Percentiles rank a stretch among this genome's conserved stretches.
Conservation (phyloP, 768 basidiomycete genomes). For the Leccinum variicolor region DNA sequence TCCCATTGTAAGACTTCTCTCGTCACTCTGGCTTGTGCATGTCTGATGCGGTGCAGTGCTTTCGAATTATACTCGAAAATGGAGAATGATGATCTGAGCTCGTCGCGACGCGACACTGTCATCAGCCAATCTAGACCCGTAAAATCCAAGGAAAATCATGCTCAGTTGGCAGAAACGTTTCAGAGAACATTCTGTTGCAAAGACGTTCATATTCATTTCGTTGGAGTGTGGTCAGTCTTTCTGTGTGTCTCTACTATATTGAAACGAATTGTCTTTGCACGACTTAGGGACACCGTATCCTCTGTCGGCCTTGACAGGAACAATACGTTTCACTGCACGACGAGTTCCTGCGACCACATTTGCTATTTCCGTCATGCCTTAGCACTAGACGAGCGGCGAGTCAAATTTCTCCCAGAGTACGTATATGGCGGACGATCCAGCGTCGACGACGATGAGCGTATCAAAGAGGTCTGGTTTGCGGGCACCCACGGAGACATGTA, state of each 20-base stretch:
- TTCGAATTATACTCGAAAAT: slow-evolving; percentile 36
- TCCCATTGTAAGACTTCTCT: slow-evolving; percentile 32
- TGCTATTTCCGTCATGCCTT: slow-evolving; percentile 46
- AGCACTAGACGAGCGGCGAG: slow-evolving; percentile 45
- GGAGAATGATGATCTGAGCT: slow-evolving; percentile 11
- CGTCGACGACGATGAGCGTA: slow-evolving; percentile 12
- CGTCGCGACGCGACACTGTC: slow-evolving; percentile 10
- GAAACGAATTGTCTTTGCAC: background rate
- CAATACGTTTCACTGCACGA: slow-evolving; percentile 31
- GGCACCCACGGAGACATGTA: slow-evolving; percentile 40
- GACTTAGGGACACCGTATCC: slow-evolving; percentile 44
- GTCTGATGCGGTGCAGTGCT: slow-evolving; percentile 25
- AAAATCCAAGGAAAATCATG: slow-evolving; percentile 12
- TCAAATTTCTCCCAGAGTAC: slow-evolving; percentile 47
- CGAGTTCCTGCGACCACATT: slow-evolving; percentile 30
- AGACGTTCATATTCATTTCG: slow-evolving; percentile 39
- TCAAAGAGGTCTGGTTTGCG: slow-evolving; percentile 44
- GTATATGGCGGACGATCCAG: slow-evolving; percentile 27
- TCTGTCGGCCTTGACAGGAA: slow-evolving; percentile 37
- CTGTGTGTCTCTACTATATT: background rate
- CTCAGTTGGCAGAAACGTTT: slow-evolving; percentile 29
- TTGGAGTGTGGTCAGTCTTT: slow-evolving; percentile 40
- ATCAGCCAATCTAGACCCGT: slow-evolving; percentile 6
- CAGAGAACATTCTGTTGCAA: slow-evolving; percentile 34
- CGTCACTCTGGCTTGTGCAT: background rate